These are phyloP conservation scores for Nemania sp. DNA, from an alignment of 2,329 filamentous ascomycete species.

Conservation along the genomic window DNA sequence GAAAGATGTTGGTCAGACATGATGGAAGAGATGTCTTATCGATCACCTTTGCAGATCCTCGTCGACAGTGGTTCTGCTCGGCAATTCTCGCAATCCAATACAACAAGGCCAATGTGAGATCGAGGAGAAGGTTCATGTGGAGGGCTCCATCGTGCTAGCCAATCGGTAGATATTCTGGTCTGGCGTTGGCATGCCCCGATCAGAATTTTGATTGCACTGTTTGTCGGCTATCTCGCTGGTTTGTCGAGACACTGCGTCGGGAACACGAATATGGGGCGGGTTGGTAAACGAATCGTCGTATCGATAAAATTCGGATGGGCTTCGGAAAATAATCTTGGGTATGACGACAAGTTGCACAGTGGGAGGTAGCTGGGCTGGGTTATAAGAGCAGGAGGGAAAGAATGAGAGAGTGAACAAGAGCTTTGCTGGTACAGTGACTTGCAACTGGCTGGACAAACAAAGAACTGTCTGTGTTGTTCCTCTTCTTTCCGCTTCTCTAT, in stretches of 20 bases:
- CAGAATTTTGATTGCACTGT: conserved; percentile 20
- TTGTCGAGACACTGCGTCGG: conserved; percentile 17
- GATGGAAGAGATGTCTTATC: conserved; percentile 26
- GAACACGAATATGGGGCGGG: conserved; percentile 24
- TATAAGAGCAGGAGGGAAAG: not conserved
- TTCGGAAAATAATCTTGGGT: conserved; percentile 30
- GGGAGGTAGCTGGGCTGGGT: not conserved
- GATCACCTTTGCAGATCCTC: conserved; percentile 30
- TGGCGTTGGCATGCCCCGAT: conserved; percentile 34
- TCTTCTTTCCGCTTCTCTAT: not conserved
- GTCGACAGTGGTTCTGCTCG: conserved; percentile 21
- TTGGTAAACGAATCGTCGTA: conserved; percentile 25
- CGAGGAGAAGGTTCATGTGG: conserved; percentile 27
- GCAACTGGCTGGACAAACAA: not conserved
- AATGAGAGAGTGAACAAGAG: not conserved
- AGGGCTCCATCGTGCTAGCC: conserved; percentile 35
- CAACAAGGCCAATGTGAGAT: conserved; percentile 28
- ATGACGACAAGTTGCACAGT: conserved; percentile 29
- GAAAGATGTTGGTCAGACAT: conserved; percentile 43
- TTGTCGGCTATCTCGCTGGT: conserved; percentile 19
- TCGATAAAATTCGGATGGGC: conserved; percentile 29
- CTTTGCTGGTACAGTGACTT: too few species aligned
- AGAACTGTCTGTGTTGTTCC: not conserved
- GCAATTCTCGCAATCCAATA: conserved; percentile 28
- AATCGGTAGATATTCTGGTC: conserved; percentile 25